Base-by-base conservation (phyloP, 169 alveolate species). In the Fabrea salina region DNA sequence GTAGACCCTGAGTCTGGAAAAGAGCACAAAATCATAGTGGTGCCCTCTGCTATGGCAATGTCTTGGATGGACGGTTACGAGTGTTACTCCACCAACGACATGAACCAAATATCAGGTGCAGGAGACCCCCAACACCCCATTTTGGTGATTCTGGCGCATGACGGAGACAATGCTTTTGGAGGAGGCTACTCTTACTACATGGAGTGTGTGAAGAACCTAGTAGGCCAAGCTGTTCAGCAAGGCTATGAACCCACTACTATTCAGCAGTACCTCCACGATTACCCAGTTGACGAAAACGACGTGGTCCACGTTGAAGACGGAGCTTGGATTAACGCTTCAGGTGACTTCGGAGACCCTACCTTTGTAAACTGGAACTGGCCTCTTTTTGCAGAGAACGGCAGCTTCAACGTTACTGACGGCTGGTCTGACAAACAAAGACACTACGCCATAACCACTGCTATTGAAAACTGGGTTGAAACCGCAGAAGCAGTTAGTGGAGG, bases 281-380 rank as follows among this genome's bases (percentile, higher is more conserved):
- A 68, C 44, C 78, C 78, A 19, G 67, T 68, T 68, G 67, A 68
- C 30, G 50, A 33, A 19, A 68, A 37, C 30, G 78, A 68, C 30
- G 35, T 68, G 13, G 78, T 68, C 3, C 78, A 68, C 30, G 78
- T 68, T 4, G 78, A 68, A 68, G 78, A 68, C 30, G 78, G 78
- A 43, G 78, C 78, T 2, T 68, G 78, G 78, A 33, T 68, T 19
- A 68, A 68, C 30, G 78, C 78, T 16, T 33, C 19, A n/a, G 78
- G 78, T 0, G 78, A 68, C 44, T 68, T 68, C 35, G 78, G 78
- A 19, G 78, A 68, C 66, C 78, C 78, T 8, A 68, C 78, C 30
- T 68, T 68, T 68, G 78, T 68, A 37, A 68, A 68, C 66, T 68
- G 78, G 78, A 68, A 68, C 67, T 68, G 78, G 78, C 78, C 78